Base-by-base conservation (phyloP, 345 rosid species). In the Gossypium rotundifolium region DNA sequence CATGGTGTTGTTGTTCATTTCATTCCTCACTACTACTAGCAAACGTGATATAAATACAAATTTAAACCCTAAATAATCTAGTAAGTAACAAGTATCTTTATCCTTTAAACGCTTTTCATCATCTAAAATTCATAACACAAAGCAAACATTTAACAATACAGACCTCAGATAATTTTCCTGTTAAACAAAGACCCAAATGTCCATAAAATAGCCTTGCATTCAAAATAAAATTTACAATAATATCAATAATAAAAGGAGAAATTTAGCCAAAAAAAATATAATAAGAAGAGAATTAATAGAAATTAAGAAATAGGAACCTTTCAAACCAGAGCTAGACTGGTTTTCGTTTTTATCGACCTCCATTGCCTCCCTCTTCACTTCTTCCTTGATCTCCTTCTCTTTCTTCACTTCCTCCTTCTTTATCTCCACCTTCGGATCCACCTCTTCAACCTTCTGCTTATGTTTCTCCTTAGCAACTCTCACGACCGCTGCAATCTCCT, bases 401-500 rank as follows among this genome's bases (percentile, higher is more conserved):
- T 69, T 71, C 29, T 67, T 65, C 63, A 60, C 73, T 51, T 77
- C 81, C 74, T 80, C 75, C 74, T 58, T 82, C 74, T 58, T 83
- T 14, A 23, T 75, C 71, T 17, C 81, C 25, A 69, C 84, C 70
- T 76, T 78, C 62, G 63, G 40, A 17, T 66, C 78, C 53, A 18
- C 63, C 40, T 74, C 75, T 76, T 72, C 63, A 70, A 72, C 82
- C 59, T 77, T 80, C 73, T 74, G 86, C 85, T 59, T 85, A 78
- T 70, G 29, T 83, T 78, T 90, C 82, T 83, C 91, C 89, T 80
- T 81, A 3, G 85, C 87, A 1, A 86, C 85, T 79, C 78, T 84
- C 59, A 87, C 81, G 48, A 82, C 84, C 33, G 82, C 85, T 16
- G 71, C 75, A 81, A 95, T 86, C 86, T 93, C 90, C 83, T 76